phyloP scores from a whole-genome alignment of 179 eudicot species.

The Silene noctiflora region DNA sequence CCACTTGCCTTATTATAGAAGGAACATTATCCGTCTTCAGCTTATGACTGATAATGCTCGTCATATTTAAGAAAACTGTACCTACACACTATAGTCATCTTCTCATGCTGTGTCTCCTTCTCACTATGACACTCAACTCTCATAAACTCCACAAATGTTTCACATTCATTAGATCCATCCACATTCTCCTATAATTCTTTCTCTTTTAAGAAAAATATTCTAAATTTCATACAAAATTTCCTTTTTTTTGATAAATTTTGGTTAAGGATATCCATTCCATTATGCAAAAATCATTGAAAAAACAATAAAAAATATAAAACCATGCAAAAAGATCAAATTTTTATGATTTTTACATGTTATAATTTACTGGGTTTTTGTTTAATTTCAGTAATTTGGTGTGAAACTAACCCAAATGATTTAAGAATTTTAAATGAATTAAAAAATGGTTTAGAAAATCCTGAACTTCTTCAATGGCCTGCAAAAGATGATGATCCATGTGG shows the following conservation, averaged over 20 bases:
- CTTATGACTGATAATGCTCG: no score
- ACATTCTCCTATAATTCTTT: not conserved
- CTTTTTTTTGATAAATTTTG: no score
- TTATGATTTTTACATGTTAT: slow-evolving; percentile 10
- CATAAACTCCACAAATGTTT: not conserved
- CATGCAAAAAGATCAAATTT: slow-evolving; percentile 24
- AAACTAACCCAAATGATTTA: slow-evolving; percentile 51
- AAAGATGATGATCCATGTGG: slow-evolving; percentile 19
- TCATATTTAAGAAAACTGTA: no score
- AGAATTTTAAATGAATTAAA: slow-evolving; percentile 46
- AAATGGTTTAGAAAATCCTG: slow-evolving; percentile 56
- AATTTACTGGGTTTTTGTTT: slow-evolving; percentile 21
- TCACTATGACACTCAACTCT: slow-evolving; percentile 10
- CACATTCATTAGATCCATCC: not conserved
- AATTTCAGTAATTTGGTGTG: slow-evolving; percentile 24
- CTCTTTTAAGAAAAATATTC: no score
- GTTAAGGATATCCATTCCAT: no score
- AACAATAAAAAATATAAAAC: not conserved
- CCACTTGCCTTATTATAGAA: no score
- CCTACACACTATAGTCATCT: not conserved
- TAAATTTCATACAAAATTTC: no score
- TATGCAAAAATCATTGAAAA: slow-evolving; percentile 14
- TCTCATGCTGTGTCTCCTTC: not conserved
- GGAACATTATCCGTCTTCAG: no score
- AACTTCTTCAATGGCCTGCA: slow-evolving; percentile 62